Conservation (phyloP, 306 rosid genomes). For the Oemleria cerasiformis region DNA sequence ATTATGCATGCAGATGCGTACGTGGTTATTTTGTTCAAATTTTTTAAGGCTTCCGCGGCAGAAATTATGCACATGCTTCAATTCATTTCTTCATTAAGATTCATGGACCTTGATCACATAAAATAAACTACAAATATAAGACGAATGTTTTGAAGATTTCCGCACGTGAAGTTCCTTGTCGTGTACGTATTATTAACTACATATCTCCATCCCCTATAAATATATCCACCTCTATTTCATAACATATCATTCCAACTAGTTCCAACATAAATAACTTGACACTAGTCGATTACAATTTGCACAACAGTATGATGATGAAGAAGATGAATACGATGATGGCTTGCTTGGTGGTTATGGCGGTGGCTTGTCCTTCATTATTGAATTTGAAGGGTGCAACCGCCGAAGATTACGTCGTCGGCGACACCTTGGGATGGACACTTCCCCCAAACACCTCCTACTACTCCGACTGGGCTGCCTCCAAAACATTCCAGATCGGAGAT, state of each 20-base stretch:
- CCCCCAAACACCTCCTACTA: slow-evolving; percentile 26
- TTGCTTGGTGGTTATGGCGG: slow-evolving; percentile 4
- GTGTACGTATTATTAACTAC: no score
- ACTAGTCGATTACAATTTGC: background rate
- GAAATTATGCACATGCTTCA: background rate
- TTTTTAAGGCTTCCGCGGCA: background rate
- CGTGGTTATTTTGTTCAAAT: background rate
- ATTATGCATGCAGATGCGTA: no score
- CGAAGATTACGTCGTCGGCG: slow-evolving; percentile 18
- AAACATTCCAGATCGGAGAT: slow-evolving; percentile 23
- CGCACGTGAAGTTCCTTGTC: no score
- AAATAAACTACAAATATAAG: no score
- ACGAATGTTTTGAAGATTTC: no score
- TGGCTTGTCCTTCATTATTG: background rate
- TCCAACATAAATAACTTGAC: background rate
- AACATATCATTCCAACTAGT: background rate
- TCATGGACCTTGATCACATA: no score
- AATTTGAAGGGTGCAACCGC: slow-evolving; percentile 17
- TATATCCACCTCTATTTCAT: background rate
- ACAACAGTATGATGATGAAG: background rate
- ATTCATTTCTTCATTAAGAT: background rate
- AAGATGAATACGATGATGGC: slow-evolving; percentile 2
- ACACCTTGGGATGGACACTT: slow-evolving; percentile 21
- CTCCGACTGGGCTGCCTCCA: slow-evolving; percentile 25
- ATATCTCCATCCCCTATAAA: background rate